Base-by-base conservation (phyloP, 805 yeast species). In the Wickerhamomyces ciferrii region DNA sequence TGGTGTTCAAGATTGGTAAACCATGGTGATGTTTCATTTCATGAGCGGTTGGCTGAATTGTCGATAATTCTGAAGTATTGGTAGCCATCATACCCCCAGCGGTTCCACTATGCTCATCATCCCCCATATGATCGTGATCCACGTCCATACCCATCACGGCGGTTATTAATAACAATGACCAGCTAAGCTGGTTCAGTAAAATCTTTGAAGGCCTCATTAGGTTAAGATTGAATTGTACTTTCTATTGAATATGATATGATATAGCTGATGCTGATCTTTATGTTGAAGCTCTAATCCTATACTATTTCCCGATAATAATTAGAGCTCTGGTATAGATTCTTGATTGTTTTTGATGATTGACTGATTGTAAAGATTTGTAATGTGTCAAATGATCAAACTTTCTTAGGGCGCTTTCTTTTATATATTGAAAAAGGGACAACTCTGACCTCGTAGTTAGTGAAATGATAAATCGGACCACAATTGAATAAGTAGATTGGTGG, bases 1-100 rank as follows among this genome's bases (percentile, higher is more conserved):
- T 58, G 2, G 86, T 84, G 48, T 75, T 61, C 41, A 90, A 70
- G 39, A 91, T 87, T 1, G 96, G 91, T 52, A 78, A 58, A 0
- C 96, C 96, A 58, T 88, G 96, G 42, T 65, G 60, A 58, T 79
- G 74, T 29, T 53, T 60, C 5, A 52, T 56, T 45, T 71, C 77
- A 58, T 78, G 80, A 0, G 83, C 66, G n/a, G 68, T 63, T 1
- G 83, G 79, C 15, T 53, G 47, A 21, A 52, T 29, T 20, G 46
- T 21, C 18, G 48, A 48, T 7, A 25, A 45, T 17, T 29, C 57
- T 46, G 39, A 53, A 10, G 15, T 27, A 27, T 8, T 27, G 11
- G 31, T 27, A 27, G 31, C 31, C 31, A 10, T 10, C 31, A 32
- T 32, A 15, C 13, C 36, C 6, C 10, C 36, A n/a, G 8, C 11